A percentile compares a stretch with the other conserved stretches of the same genome.
phyloP scores from a whole-genome alignment of 305 asterid species.

The Fraxinus greggii region DNA sequence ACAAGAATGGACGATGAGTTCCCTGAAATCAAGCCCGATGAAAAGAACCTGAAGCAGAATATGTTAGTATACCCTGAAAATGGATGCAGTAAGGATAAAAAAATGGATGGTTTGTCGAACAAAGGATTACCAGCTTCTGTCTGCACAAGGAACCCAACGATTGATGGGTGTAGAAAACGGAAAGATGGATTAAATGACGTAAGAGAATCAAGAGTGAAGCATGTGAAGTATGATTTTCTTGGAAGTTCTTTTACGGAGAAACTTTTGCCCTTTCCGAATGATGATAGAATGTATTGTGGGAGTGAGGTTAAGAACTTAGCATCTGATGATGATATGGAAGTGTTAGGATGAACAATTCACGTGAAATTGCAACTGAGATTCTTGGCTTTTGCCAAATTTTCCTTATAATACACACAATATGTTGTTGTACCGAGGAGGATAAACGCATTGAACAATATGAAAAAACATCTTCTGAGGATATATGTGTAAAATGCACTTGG shows the following conservation, averaged over 20 bases:
- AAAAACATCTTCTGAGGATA: background rate
- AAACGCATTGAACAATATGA: slow-evolving; percentile 9
- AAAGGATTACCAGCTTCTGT: slow-evolving; percentile 20
- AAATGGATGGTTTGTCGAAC: slow-evolving; percentile 32
- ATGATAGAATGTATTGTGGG: slow-evolving; percentile 18
- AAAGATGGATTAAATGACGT: slow-evolving; percentile 40
- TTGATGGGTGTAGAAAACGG: slow-evolving; percentile 48
- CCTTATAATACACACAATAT: slow-evolving; percentile 2
- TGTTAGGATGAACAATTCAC: slow-evolving; percentile 25
- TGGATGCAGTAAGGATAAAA: slow-evolving; percentile 33
- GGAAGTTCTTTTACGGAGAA: slow-evolving; percentile 23
- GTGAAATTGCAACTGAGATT: slow-evolving; percentile 11
- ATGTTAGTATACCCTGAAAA: background rate
- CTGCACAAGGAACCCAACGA: slow-evolving; percentile 6
- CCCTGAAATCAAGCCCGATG: slow-evolving; percentile 21
- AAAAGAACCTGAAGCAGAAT: background rate
- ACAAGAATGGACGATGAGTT: slow-evolving; percentile 23
- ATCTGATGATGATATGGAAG: slow-evolving; percentile 47
- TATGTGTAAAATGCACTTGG: background rate
- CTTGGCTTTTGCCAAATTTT: background rate
- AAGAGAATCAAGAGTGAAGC: slow-evolving; percentile 41
- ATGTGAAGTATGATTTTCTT: slow-evolving; percentile 36
- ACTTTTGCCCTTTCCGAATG: slow-evolving; percentile 20
- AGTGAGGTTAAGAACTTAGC: slow-evolving; percentile 1
- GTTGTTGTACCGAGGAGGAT: slow-evolving; percentile 13